phyloP scores from a whole-genome alignment of 768 basidiomycete species.

The Clitopilus hobsonii region DNA sequence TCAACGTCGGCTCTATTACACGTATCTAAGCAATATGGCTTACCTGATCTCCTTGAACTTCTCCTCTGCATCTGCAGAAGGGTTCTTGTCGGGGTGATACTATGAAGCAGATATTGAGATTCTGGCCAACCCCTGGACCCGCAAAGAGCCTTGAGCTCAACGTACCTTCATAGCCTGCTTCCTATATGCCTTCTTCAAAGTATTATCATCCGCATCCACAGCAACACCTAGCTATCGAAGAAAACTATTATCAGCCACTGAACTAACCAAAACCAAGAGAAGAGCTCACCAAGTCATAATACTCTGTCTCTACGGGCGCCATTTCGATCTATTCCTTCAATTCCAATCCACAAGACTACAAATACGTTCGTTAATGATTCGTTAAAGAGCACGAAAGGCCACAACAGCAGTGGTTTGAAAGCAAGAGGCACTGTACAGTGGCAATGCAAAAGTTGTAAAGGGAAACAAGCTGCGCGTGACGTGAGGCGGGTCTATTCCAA shows the following conservation, averaged over 20 bases:
- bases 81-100: constrained; percentile 97
- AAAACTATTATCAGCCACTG: constrained; percentile 1
- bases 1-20: not conserved
- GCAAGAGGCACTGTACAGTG: not conserved
- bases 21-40: constrained; percentile 9
- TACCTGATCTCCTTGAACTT: constrained; percentile 97
- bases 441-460: not conserved
- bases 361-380: not conserved
- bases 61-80: constrained; percentile 87
- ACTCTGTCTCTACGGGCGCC: constrained; percentile 89
- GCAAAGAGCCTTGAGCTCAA: constrained; percentile 4
- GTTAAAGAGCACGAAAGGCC: not conserved
- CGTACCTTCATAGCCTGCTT: constrained; percentile 90
- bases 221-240: constrained; percentile 58
- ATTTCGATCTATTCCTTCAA: constrained; percentile 28
- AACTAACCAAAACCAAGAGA: not conserved
- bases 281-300: constrained; percentile 73
- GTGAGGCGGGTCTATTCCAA: not conserved
- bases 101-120: constrained; percentile 20
- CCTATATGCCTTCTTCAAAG: constrained; percentile 92
- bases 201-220: constrained; percentile 70
- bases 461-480: not conserved
- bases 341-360: not conserved
- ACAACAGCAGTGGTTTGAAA: not conserved
- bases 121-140: not conserved